Evolutionary conservation across 2,329 filamentous ascomycete species (phyloP).

Genomic region (Verticillium dahliae): DNA sequence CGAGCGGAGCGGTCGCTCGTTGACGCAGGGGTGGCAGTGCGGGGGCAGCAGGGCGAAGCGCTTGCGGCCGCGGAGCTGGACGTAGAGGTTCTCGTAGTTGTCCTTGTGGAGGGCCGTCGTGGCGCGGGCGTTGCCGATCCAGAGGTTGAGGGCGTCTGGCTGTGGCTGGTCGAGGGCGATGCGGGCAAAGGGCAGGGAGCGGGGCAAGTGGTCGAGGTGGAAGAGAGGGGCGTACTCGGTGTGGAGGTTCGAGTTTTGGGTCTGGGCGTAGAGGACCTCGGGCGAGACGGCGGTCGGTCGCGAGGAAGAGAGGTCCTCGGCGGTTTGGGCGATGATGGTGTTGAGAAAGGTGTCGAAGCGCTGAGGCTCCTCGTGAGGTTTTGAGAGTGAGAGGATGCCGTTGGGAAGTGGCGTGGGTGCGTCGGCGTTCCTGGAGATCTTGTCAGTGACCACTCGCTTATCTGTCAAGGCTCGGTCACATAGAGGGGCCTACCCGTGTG

Average conservation of each 20-base stretch:
- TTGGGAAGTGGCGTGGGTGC: slow-evolving; percentile 37
- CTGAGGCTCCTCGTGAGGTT: slow-evolving; percentile 63
- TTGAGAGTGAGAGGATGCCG: slow-evolving; percentile 51
- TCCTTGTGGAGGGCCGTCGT: slow-evolving; percentile 73
- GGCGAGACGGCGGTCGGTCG: slow-evolving; percentile 6
- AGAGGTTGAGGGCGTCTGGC: slow-evolving; percentile 75
- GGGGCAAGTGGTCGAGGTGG: slow-evolving; percentile 45
- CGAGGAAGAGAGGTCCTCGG: slow-evolving; percentile 19
- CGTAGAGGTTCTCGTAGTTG: slow-evolving; percentile 81
- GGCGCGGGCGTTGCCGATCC: slow-evolving; percentile 69
- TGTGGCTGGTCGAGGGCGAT: slow-evolving; percentile 54
- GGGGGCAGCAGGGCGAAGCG: slow-evolving; percentile 72
- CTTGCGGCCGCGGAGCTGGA: slow-evolving; percentile 67
- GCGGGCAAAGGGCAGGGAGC: slow-evolving; percentile 63
- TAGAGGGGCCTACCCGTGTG: slow-evolving; percentile 46
- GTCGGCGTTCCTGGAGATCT: slow-evolving; percentile 35
- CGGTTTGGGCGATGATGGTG: slow-evolving; percentile 48
- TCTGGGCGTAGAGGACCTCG: slow-evolving; percentile 68
- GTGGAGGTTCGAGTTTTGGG: slow-evolving; percentile 77
- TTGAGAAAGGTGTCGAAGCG: slow-evolving; percentile 56
- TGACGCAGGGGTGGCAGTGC: slow-evolving; percentile 60
- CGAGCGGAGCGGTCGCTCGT: slow-evolving; percentile 50
- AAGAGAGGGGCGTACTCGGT: slow-evolving; percentile 63
- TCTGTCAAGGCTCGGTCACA: not conserved
- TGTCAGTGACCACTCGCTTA: slow-evolving; percentile 1